phyloP scores from a whole-genome alignment of 768 basidiomycete species.

The Macrocybe gigantea region DNA sequence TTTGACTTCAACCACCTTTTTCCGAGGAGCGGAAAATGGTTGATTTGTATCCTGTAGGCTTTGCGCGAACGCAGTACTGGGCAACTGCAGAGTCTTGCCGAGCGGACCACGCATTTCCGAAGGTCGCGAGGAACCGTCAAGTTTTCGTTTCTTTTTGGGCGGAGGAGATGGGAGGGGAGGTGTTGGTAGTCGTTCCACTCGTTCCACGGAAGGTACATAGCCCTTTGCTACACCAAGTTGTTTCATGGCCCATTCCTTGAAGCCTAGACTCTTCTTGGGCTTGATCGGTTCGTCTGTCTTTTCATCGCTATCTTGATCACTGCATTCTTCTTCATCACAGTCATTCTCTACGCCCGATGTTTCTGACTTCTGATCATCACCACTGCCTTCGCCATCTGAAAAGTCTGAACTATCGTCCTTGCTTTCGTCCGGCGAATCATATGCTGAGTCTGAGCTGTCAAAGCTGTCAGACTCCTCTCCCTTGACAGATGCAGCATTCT shows the following conservation, averaged over 20 bases:
- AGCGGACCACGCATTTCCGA: slow-evolving; percentile 69
- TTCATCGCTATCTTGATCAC: slow-evolving; percentile 9
- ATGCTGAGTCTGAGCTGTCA: slow-evolving; percentile 75
- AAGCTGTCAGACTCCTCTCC: slow-evolving; percentile 55
- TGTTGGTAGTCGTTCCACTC: slow-evolving; percentile 8
- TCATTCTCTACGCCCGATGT: slow-evolving; percentile 1
- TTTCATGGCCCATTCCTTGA: slow-evolving; percentile 88
- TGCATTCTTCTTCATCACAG: slow-evolving; percentile 8
- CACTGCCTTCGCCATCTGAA: slow-evolving; percentile 16
- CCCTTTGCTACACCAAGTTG: slow-evolving; percentile 56
- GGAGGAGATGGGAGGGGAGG: slow-evolving; percentile 19
- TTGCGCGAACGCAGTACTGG: slow-evolving; percentile 58
- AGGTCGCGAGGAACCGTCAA: slow-evolving; percentile 20
- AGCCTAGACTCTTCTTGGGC: slow-evolving; percentile 43
- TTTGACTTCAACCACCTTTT: slow-evolving; percentile 46
- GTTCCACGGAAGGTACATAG: slow-evolving; percentile 17
- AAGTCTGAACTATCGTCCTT: slow-evolving; percentile 13
- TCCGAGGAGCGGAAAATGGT: slow-evolving; percentile 13
- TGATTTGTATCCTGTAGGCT: slow-evolving; percentile 24
- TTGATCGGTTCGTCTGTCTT: slow-evolving; percentile 16
- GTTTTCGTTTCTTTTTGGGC: slow-evolving; percentile 45
- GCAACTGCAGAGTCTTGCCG: slow-evolving; percentile 65
- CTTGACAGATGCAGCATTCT: slow-evolving; percentile 14
- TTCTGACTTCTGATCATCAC: slow-evolving; percentile 9
- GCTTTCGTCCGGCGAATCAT: slow-evolving; percentile 34